Percentiles rank a stretch among this genome's conserved stretches.
These are phyloP conservation scores for Trifolium repens DNA, from an alignment of 306 rosid genomes.

Conservation along the genomic window DNA sequence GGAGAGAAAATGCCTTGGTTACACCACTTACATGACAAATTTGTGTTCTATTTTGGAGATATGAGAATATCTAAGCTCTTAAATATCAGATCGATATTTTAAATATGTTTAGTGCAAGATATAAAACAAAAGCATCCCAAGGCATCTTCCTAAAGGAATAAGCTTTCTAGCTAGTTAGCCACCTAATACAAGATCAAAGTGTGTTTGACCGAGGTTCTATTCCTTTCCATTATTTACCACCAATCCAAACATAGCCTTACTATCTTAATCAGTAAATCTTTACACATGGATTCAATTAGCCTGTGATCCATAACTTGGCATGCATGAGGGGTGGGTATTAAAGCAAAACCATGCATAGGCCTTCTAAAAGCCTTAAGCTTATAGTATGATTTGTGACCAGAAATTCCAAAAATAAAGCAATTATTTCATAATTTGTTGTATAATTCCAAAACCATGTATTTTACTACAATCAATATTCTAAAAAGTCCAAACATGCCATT, in stretches of 20 bases:
- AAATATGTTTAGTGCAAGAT: conserved; percentile 23
- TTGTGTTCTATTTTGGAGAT: conserved; percentile 3
- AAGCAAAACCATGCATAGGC: background rate
- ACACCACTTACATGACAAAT: background rate
- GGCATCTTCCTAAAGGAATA: conserved; percentile 11
- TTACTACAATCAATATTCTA: conserved; percentile 6
- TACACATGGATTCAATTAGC: conserved; percentile 6
- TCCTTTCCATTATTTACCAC: too few relatives aligned
- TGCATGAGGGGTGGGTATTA: background rate
- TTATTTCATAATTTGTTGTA: background rate
- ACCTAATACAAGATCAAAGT: conserved; percentile 11
- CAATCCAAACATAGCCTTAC: background rate
- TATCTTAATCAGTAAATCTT: conserved; percentile 1
- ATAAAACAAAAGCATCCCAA: conserved; percentile 26
- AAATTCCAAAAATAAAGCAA: background rate
- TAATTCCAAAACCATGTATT: too few relatives aligned
- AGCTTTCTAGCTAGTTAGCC: conserved; percentile 15
- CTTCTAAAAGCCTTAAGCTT: background rate
- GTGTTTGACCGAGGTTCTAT: background rate
- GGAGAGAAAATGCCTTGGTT: background rate
- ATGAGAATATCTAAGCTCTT: background rate
- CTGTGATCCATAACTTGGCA: background rate
- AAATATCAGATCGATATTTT: conserved; percentile 11
- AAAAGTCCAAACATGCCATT: background rate
- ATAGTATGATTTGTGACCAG: background rate